Evolutionary conservation across 768 basidiomycete genomes (phyloP).

Genomic region (Trichaptum fuscoviolaceum): DNA sequence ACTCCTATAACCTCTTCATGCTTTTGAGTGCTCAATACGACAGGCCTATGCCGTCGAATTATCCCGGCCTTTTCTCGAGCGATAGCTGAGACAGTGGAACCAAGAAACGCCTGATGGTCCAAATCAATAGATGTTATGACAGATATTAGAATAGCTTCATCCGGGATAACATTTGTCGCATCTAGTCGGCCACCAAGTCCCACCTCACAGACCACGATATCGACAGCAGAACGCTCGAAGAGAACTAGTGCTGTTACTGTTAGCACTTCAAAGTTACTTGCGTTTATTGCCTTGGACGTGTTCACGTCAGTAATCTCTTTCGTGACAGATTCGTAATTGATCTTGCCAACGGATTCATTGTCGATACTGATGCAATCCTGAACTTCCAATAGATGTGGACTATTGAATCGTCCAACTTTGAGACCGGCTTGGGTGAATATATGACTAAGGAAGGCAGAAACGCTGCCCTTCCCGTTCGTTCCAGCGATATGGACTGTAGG

Average conservation of each 20-base stretch:
- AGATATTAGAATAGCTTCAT: conserved; percentile 64
- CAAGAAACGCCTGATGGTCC: conserved; percentile 91
- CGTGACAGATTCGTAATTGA: conserved; percentile 43
- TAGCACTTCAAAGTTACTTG: conserved; percentile 80
- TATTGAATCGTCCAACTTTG: conserved; percentile 81
- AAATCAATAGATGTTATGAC: conserved; percentile 83
- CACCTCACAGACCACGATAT: conserved; percentile 85
- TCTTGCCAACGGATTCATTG: conserved; percentile 42
- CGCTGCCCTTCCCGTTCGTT: conserved; percentile 97
- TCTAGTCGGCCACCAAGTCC: conserved; percentile 93
- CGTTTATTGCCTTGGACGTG: conserved; percentile 34
- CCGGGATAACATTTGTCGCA: conserved; percentile 87
- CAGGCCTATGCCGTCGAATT: conserved; percentile 52
- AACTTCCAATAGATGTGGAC: conserved; percentile 79
- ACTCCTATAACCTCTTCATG: conserved; percentile 29
- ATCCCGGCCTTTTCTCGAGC: conserved; percentile 83
- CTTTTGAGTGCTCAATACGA: conserved; percentile 63
- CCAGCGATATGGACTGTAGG: conserved; percentile 91
- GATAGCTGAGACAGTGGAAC: conserved; percentile 67
- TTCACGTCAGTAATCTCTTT: conserved; percentile 45
- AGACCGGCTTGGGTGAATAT: conserved; percentile 61
- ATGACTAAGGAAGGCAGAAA: conserved; percentile 76
- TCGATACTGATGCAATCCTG: conserved; percentile 74
- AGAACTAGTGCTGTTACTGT: conserved; percentile 74
- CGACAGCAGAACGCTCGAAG: conserved; percentile 67